Evolutionary conservation across 2,329 filamentous ascomycete genomes (phyloP).

Genomic region (Aspergillus glaucus): DNA sequence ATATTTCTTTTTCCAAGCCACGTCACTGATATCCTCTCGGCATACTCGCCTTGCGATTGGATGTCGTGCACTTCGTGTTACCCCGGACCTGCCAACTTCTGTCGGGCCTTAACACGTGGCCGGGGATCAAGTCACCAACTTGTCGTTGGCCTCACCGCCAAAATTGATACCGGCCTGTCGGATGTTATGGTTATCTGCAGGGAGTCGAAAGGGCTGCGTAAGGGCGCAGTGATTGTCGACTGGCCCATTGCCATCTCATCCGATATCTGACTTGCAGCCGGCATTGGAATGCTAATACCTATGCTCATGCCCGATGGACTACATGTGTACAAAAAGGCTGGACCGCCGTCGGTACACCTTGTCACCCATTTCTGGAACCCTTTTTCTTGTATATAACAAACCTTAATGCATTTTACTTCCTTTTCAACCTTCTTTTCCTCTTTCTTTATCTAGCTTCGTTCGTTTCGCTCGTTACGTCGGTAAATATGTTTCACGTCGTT

Average conservation of each 20-base stretch:
- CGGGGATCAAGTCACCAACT: background rate
- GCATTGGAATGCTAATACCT: background rate
- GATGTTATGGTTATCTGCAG: background rate
- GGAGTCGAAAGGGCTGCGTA: background rate
- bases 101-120: background rate
- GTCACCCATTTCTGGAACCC: background rate
- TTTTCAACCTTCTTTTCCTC: background rate
- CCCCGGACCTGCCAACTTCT: background rate
- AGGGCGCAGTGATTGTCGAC: background rate
- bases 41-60: background rate
- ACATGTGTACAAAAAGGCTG: background rate
- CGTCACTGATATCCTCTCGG: background rate
- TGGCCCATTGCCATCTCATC: background rate
- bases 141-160: background rate
- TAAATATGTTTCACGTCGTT: background rate
- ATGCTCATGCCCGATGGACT: background rate
- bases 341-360: background rate
- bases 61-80: conserved; percentile 3
- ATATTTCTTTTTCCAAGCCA: background rate
- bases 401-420: background rate
- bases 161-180: background rate
- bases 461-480: background rate
- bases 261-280: background rate
- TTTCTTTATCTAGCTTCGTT: background rate
- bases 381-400: background rate